Conservation (phyloP, 352 stramenopile genomes). For the Phytopythium ostracodes region DNA sequence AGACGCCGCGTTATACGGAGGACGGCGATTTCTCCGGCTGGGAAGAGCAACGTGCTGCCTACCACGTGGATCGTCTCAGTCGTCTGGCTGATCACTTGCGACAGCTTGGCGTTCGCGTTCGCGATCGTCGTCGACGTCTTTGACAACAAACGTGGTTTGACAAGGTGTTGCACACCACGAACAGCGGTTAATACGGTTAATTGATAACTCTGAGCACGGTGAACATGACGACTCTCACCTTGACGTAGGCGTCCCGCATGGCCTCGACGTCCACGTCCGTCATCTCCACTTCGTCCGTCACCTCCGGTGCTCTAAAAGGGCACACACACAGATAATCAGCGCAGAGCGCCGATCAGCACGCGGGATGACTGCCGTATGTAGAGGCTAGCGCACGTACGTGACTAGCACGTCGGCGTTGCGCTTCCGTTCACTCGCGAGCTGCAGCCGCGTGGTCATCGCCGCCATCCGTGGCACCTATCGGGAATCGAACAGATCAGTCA, state of each 20-base stretch:
- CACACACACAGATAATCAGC: neutral
- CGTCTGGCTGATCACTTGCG: constrained; percentile 51
- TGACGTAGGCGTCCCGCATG: constrained; percentile 49
- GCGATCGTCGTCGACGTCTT: constrained; percentile 60
- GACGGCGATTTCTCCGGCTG: neutral
- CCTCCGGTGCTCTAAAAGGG: constrained; percentile 20
- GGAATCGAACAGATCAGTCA: neutral
- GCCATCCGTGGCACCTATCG: constrained; percentile 47
- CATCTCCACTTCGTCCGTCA: constrained; percentile 25
- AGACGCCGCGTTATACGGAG: neutral
- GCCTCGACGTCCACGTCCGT: constrained; percentile 36
- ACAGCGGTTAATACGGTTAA: neutral
- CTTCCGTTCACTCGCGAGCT: constrained; percentile 54
- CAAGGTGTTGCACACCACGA: neutral
- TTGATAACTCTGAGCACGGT: neutral
- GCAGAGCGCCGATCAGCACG: neutral
- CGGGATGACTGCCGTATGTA: neutral
- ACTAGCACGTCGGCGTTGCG: constrained; percentile 46
- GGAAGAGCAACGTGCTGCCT: constrained; percentile 4
- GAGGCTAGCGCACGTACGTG: constrained; percentile 19
- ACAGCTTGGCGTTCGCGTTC: constrained; percentile 45
- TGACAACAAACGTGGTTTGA: neutral
- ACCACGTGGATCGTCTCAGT: constrained; percentile 70
- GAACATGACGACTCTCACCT: constrained; percentile 20
- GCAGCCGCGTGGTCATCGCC: constrained; percentile 40